Percentiles rank a stretch among this genome's conserved stretches.
These are phyloP conservation scores for Quercus aquifolioides DNA, from an alignment of 306 rosid genomes.

Conservation along the genomic window DNA sequence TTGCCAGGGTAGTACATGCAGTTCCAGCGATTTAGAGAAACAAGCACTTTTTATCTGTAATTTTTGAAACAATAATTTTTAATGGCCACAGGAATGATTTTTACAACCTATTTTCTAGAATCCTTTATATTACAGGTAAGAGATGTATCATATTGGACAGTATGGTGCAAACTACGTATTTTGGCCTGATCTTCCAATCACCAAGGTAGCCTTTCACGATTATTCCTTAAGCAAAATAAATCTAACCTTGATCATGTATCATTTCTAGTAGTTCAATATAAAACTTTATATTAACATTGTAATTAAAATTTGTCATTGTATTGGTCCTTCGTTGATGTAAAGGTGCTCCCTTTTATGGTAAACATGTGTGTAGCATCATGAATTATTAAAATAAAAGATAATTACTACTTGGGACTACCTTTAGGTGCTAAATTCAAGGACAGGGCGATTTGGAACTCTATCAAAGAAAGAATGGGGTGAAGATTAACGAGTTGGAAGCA, in stretches of 20 bases:
- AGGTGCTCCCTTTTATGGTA: neutral
- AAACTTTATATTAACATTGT: neutral
- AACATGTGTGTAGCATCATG: neutral
- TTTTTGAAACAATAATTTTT: neutral
- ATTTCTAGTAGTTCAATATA: neutral
- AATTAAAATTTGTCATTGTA: neutral
- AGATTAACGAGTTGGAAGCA: too few relatives aligned
- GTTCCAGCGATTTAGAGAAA: constrained; percentile 11
- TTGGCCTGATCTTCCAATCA: neutral
- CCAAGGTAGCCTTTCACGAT: neutral
- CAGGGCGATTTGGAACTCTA: too few relatives aligned
- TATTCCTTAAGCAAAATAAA: neutral
- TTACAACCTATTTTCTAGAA: neutral
- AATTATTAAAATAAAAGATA: neutral
- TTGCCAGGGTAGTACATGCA: neutral
- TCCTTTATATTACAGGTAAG: too few relatives aligned
- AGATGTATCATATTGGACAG: too few relatives aligned
- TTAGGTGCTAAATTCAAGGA: too few relatives aligned
- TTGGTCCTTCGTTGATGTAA: neutral
- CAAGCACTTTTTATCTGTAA: neutral
- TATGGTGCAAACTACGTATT: neutral
- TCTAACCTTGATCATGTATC: too few relatives aligned
- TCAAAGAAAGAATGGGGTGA: too few relatives aligned
- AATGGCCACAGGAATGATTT: neutral
- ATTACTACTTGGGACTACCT: too few relatives aligned